Conservation (phyloP, 805 yeast species). For the Torulaspora indica region DNA sequence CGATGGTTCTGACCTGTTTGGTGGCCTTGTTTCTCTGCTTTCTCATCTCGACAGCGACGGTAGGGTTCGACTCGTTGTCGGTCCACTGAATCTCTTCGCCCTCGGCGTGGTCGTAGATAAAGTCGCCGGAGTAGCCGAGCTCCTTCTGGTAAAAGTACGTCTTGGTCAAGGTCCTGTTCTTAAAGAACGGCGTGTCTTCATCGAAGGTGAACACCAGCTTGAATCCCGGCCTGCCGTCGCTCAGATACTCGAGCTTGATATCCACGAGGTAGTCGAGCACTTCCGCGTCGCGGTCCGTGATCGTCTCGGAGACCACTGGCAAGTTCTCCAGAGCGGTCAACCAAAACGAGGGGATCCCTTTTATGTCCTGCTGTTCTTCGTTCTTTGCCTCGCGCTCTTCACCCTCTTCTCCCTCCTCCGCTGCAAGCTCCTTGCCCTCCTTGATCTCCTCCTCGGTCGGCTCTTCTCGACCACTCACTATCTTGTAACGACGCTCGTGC, state of each 20-base stretch:
- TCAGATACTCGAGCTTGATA: slow-evolving; percentile 72
- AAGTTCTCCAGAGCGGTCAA: slow-evolving; percentile 89
- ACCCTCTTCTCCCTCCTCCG: slow-evolving; percentile 41
- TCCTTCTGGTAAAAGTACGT: slow-evolving; percentile 92
- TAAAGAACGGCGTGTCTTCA: slow-evolving; percentile 67
- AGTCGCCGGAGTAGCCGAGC: slow-evolving; percentile 91
- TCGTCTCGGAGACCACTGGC: slow-evolving; percentile 71
- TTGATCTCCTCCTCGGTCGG: slow-evolving; percentile 76
- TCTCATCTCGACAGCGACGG: slow-evolving; percentile 84
- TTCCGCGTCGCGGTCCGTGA: slow-evolving; percentile 85
- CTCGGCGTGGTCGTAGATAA: slow-evolving; percentile 94
- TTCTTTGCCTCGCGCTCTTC: slow-evolving; percentile 43
- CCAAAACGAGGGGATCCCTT: slow-evolving; percentile 95
- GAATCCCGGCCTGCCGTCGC: slow-evolving; percentile 68
- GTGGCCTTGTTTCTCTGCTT: slow-evolving; percentile 96
- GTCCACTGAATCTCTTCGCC: slow-evolving; percentile 81
- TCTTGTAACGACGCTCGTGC: slow-evolving; percentile 63
- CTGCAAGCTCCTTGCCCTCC: slow-evolving; percentile 68
- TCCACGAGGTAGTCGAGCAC: slow-evolving; percentile 66
- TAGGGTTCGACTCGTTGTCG: slow-evolving; percentile 73
- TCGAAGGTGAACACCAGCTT: slow-evolving; percentile 76
- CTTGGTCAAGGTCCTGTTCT: slow-evolving; percentile 68
- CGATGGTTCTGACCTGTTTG: slow-evolving; percentile 92
- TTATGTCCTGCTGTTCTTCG: slow-evolving; percentile 42
- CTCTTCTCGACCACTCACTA: slow-evolving; percentile 67